Base-by-base conservation (phyloP, 2,329 filamentous ascomycete genomes). In the Penicillium griseofulvum region DNA sequence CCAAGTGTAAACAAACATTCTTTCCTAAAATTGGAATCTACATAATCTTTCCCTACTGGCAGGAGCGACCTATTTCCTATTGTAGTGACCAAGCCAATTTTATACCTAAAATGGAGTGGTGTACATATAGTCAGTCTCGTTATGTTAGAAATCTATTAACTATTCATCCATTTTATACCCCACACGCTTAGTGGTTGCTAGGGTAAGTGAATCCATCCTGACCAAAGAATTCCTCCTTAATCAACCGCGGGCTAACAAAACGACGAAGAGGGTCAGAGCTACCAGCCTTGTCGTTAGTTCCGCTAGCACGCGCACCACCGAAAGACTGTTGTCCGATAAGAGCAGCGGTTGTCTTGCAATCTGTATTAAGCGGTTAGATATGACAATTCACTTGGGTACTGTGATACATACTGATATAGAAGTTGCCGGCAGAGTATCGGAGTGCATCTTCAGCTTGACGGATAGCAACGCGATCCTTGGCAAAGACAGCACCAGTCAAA, bases 301-400 rank as follows among this genome's bases (percentile, higher is more conserved):
- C 87, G 60, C 83, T 86, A n/a, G 84, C 85, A 56, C 87, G 79
- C 14, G 83, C 81, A 51, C 87, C 87, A 12, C 87, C 87, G 68
- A 89, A 89, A 5, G 87, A 83, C 75, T 89, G 87, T 75, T 89
- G 87, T 3, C 86, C 87, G 12, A 89, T 86, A 26, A 89, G 84
- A 11, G 86, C 86, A n/a, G 85, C 87, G 1, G 86, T 89, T 68
- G 83, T 75, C 61, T 76, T 75, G 65, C 68, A 71, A 63, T 73
- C 66, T 68, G 16, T 26, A 7, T 16, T 24, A 10, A 22, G 43
- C 9, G 47, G 26, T 49, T 19, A 8, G 17, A 49, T 28, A 6
- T 26, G 6, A 8, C 2, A 16, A 36, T 9, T 2, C 1, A 33
- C n/a, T 2, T 34, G n/a, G 26, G 14, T 8, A 19, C 5, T 41